phyloP scores from a whole-genome alignment of 2,329 filamentous ascomycete species.

The Colletotrichum sojae region DNA sequence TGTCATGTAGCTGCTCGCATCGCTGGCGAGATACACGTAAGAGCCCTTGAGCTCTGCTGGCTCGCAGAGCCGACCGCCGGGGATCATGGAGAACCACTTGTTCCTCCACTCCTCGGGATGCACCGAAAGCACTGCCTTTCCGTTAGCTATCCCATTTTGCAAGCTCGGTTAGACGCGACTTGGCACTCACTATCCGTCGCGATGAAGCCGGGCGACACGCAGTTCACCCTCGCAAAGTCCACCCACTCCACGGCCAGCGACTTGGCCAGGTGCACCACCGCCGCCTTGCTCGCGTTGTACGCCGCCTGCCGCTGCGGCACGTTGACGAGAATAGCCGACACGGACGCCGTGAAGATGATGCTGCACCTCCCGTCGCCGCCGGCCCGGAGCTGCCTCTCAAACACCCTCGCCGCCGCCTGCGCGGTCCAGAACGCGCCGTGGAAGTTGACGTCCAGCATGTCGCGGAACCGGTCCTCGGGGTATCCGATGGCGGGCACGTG shows the following conservation, averaged over 20 bases:
- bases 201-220: conserved; percentile 38
- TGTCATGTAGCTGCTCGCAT: conserved; percentile 57
- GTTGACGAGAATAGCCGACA: conserved; percentile 57
- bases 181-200: conserved; percentile 31
- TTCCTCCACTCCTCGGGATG: conserved; percentile 72
- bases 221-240: conserved; percentile 61
- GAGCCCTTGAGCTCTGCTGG: conserved; percentile 65
- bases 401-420: conserved; percentile 56
- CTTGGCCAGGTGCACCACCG: conserved; percentile 78
- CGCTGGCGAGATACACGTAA: conserved; percentile 61
- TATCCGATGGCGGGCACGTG: conserved; percentile 56
- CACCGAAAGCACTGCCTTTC: conserved; percentile 25
- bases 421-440: conserved; percentile 60
- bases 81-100: conserved; percentile 38
- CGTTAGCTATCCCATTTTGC: conserved; percentile 60
- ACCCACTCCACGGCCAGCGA: conserved; percentile 84
- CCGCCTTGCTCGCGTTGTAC: conserved; percentile 84
- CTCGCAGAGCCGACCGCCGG: conserved; percentile 34
- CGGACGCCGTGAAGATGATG: conserved; percentile 58
- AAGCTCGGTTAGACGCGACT: conserved; percentile 65
- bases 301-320: conserved; percentile 59
- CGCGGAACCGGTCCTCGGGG: conserved; percentile 53
- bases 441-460: conserved; percentile 57
- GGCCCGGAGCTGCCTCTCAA: conserved; percentile 51
- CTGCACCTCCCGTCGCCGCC: conserved; percentile 47